Conservation (phyloP, 148 eudicot species). For the Vaccinium darrowii region DNA sequence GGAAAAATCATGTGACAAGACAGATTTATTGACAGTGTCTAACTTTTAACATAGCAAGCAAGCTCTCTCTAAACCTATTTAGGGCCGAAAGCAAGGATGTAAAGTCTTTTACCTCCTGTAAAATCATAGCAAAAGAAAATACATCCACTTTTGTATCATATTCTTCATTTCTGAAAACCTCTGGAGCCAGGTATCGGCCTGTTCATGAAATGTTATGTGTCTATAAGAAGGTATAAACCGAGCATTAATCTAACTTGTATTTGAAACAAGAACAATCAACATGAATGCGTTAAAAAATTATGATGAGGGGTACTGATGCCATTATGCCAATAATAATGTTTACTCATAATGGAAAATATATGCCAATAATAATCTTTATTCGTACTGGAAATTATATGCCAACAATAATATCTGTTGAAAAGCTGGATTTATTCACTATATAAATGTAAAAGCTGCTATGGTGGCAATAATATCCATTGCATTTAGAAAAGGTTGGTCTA, state of each 20-base stretch:
- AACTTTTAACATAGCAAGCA: background rate
- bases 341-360: background rate
- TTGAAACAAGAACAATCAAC: background rate
- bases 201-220: conserved; percentile 17
- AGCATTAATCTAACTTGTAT: background rate
- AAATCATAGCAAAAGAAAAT: conserved; percentile 87
- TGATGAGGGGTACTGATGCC: background rate
- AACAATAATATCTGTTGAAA: background rate
- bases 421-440: background rate
- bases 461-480: background rate
- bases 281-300: background rate
- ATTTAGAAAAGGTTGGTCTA: background rate
- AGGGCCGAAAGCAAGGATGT: background rate
- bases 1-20: background rate
- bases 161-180: conserved; percentile 79
- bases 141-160: conserved; percentile 97
- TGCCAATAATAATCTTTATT: background rate
- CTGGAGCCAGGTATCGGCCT: conserved; percentile 97
- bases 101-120: conserved; percentile 70
- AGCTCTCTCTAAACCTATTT: background rate
- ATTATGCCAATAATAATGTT: background rate
- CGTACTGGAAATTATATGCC: background rate
- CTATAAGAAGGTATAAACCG: background rate
- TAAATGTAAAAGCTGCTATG: background rate
- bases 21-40: background rate